Base-by-base conservation (phyloP, 2,329 filamentous ascomycete species). In the Drechslerella stenobrocha region DNA sequence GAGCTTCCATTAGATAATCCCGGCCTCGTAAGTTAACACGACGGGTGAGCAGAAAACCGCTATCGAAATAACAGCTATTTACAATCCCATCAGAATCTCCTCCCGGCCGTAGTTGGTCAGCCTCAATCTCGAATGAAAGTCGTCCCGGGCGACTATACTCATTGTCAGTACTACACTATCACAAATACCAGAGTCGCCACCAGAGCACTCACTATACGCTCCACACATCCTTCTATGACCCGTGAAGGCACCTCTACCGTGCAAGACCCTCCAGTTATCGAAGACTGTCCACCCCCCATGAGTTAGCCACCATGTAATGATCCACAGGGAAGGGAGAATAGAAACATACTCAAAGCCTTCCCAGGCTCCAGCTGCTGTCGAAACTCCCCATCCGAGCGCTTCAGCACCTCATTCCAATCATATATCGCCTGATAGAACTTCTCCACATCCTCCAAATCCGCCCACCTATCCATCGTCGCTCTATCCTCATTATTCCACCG, bases 401-500 rank as follows among this genome's bases (percentile, higher is more conserved):
- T 84, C 56, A 97, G 74, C 24, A 96, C 83, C 22, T 80, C 77
- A 70, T 89, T 81, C 80, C 87, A 97, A 72, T 84, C 84, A 52
- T 83, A 80, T 11, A 90, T 91, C 0, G 92, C 91, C 18, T 79
- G 76, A 75, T 96, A 97, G 90, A 92, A 97, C 34, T 77, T 74
- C 5, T 77, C 76, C 1, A 85, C 80, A 2, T 80, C 75, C 20
- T 78, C 76, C 15, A 81, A 72, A 2, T 76, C 74, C 3, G 75
- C 76, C 73, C 84, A 82, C 40, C 79, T 71, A 11, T 83, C 82
- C 65, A 89, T 81, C 1, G 86, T 81, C 1, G 88, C 89, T 37
- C 93, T 81, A 75, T 97, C 93, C 70, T 90, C 87, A 70, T 91
- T 92, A 76, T 98, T 98, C 93, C 93, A 98, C 55, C 92, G 82